Percentiles rank a stretch among this genome's conserved stretches.
phyloP scores from a whole-genome alignment of 495 filamentous ascomycete species.

The Annulohypoxylon nitens region DNA sequence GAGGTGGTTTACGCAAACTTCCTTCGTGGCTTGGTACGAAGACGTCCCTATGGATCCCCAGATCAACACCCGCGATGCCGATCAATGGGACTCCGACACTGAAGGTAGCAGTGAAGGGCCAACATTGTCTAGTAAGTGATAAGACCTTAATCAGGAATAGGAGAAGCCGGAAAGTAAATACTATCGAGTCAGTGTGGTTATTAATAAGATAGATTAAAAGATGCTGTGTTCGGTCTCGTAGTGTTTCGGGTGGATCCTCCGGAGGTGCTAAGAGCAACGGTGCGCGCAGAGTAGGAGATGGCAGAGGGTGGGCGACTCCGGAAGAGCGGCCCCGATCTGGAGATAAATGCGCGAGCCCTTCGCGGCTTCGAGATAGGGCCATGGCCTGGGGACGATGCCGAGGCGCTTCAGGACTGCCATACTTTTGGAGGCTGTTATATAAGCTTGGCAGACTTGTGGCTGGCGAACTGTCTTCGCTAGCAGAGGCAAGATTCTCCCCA shows the following conservation, averaged over 20 bases:
- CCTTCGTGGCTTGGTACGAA: conserved; percentile 30
- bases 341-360: conserved; percentile 47
- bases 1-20: conserved; percentile 19
- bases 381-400: conserved; percentile 52
- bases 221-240: conserved; percentile 54
- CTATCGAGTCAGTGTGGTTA: conserved; percentile 39
- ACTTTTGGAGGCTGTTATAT: conserved; percentile 52
- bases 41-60: conserved; percentile 44
- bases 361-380: conserved; percentile 53
- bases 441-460: conserved; percentile 44
- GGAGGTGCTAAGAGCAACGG: conserved; percentile 73
- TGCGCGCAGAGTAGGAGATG: conserved; percentile 53
- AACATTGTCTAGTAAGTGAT: conserved; percentile 58
- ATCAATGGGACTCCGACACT: conserved; percentile 53
- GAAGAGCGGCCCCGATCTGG: conserved; percentile 33
- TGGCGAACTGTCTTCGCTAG: conserved; percentile 52
- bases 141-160: conserved; percentile 58
- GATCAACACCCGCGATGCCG: conserved; percentile 56
- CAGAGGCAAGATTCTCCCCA: conserved; percentile 50
- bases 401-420: conserved; percentile 46
- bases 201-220: conserved; percentile 36
- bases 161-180: conserved; percentile 50
- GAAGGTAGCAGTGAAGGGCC: conserved; percentile 58
- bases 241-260: conserved; percentile 53
- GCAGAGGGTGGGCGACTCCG: conserved; percentile 47